Conservation (phyloP, 2,329 filamentous ascomycete genomes). For the Lithohypha guttulata region DNA sequence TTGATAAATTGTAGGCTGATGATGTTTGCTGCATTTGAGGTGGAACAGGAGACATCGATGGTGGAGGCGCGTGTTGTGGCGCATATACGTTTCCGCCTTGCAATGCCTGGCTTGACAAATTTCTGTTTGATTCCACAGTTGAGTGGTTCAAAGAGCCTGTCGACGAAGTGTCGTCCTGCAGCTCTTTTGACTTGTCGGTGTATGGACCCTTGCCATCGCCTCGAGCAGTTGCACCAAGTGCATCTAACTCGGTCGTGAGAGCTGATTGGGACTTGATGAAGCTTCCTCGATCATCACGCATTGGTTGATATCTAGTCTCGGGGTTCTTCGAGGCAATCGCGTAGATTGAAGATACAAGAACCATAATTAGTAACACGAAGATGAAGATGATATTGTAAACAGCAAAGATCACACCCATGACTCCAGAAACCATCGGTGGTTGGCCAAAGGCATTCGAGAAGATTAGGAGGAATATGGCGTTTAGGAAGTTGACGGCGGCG, state of each 20-base stretch:
- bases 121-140: slow-evolving; percentile 18
- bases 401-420: slow-evolving; percentile 84
- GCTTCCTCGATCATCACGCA: slow-evolving; percentile 89
- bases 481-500: slow-evolving; percentile 78
- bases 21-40: slow-evolving; percentile 8
- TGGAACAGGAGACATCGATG: not conserved
- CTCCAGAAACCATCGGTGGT: slow-evolving; percentile 71
- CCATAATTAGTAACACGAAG: slow-evolving; percentile 68
- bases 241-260: slow-evolving; percentile 78
- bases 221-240: slow-evolving; percentile 75
- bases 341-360: slow-evolving; percentile 65
- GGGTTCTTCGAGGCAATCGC: slow-evolving; percentile 87
- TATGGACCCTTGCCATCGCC: slow-evolving; percentile 59
- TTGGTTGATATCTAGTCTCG: slow-evolving; percentile 87
- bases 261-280: slow-evolving; percentile 95
- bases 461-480: slow-evolving; percentile 76
- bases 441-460: slow-evolving; percentile 81
- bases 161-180: slow-evolving; percentile 50
- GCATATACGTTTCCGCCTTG: slow-evolving; percentile 16
- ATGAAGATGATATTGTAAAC: slow-evolving; percentile 76
- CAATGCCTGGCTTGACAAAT: slow-evolving; percentile 26
- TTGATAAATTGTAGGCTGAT: not conserved
- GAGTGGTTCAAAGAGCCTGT: slow-evolving; percentile 19
- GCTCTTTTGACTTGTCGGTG: slow-evolving; percentile 44
- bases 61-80: slow-evolving; percentile 23